Conservation (phyloP, 345 rosid genomes). For the Rhizophora mangle region DNA sequence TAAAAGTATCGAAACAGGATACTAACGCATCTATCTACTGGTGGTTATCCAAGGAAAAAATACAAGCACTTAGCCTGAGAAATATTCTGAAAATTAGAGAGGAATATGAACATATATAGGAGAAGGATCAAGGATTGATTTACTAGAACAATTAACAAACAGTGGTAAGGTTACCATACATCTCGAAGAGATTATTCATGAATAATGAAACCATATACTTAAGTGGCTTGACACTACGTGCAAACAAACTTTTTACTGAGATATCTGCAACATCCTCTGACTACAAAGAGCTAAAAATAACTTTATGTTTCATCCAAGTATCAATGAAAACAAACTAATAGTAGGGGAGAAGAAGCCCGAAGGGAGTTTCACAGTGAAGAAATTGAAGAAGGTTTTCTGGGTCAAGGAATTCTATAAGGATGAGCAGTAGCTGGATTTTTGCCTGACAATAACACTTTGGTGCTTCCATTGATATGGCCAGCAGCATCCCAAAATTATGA, state of each 20-base stretch:
- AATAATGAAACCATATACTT: neutral
- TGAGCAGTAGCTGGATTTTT: slow-evolving; percentile 63
- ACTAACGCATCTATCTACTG: slow-evolving; percentile 82
- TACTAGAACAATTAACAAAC: no score
- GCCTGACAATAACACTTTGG: slow-evolving; percentile 52
- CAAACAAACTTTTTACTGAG: neutral
- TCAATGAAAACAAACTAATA: no score
- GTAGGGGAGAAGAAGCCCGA: slow-evolving; percentile 42
- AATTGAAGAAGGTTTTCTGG: slow-evolving; percentile 80
- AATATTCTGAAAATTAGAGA: slow-evolving; percentile 17
- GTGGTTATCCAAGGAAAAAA: slow-evolving; percentile 66
- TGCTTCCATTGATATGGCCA: slow-evolving; percentile 74
- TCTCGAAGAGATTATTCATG: neutral
- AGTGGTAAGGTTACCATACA: neutral
- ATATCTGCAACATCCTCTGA: neutral
- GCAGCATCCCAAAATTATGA: slow-evolving; percentile 51
- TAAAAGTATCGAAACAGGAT: slow-evolving; percentile 57
- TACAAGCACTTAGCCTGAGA: slow-evolving; percentile 54
- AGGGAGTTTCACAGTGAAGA: slow-evolving; percentile 73
- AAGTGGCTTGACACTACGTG: neutral
- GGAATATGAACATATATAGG: slow-evolving; percentile 1
- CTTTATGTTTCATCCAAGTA: no score
- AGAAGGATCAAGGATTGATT: no score
- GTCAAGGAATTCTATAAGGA: no score
- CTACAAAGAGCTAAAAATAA: neutral